Evolutionary conservation across 2,329 filamentous ascomycete species (phyloP).

Genomic region (Blastomyces gilchristii): DNA sequence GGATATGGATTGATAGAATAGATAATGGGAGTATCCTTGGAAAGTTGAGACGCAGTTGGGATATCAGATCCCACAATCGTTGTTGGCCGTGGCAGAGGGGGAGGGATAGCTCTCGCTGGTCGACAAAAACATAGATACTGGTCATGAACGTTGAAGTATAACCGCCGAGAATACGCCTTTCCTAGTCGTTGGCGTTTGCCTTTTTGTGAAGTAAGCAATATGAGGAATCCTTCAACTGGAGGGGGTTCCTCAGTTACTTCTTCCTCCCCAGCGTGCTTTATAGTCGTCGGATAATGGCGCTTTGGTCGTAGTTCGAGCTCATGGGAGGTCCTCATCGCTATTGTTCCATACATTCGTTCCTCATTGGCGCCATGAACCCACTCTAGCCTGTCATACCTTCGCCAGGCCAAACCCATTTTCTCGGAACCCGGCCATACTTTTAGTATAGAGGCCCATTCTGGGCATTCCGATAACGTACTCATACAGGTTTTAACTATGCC

Average conservation of each 20-base stretch:
- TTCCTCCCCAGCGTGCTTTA: conserved; percentile 29
- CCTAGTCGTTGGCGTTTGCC: conserved; percentile 50
- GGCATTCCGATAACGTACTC: conserved; percentile 45
- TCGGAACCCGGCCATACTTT: conserved; percentile 49
- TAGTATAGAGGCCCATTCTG: conserved; percentile 51
- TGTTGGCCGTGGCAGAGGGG: conserved; percentile 47
- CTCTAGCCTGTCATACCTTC: conserved; percentile 57
- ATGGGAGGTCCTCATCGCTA: conserved; percentile 57
- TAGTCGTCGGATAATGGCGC: conserved; percentile 50
- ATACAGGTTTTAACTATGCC: conserved; percentile 49
- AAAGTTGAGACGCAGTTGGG: conserved; percentile 46
- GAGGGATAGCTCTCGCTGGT: conserved; percentile 50
- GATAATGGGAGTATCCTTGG: conserved; percentile 48
- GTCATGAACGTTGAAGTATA: conserved; percentile 56
- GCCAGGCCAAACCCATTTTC: conserved; percentile 57
- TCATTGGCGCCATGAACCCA: conserved; percentile 58
- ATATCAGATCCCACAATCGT: conserved; percentile 36
- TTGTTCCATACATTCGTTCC: conserved; percentile 57
- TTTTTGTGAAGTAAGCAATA: conserved; percentile 54
- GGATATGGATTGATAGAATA: conserved; percentile 55
- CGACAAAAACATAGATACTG: conserved; percentile 53
- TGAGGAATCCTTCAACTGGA: conserved; percentile 56
- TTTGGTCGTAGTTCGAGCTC: conserved; percentile 57
- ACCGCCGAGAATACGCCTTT: conserved; percentile 52
- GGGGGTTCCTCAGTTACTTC: conserved; percentile 45